phyloP scores from a whole-genome alignment of 345 rosid genomes.

The Sonneratia caseolaris region DNA sequence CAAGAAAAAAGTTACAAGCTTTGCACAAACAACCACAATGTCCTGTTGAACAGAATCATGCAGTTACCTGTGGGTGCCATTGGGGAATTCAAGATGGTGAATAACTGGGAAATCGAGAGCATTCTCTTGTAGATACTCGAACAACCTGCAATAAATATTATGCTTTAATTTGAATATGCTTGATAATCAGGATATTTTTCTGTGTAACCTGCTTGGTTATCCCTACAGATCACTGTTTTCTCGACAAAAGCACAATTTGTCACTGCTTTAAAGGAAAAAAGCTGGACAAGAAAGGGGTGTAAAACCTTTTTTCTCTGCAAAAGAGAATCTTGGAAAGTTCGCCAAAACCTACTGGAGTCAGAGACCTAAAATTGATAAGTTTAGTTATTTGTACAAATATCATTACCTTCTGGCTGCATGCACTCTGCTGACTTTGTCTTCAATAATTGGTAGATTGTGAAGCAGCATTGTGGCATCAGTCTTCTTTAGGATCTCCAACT shows the following conservation, averaged over 20 bases:
- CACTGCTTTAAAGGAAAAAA: not conserved
- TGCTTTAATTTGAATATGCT: not conserved
- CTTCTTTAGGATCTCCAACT: conserved; percentile 65
- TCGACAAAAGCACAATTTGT: no score
- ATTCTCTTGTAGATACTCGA: conserved; percentile 71
- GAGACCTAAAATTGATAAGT: not conserved
- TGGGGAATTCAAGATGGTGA: conserved; percentile 83
- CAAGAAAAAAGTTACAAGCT: conserved; percentile 12
- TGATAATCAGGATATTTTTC: not conserved
- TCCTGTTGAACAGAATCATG: conserved; percentile 2
- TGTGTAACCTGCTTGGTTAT: no score
- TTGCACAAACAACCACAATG: not conserved
- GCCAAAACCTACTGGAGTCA: not conserved
- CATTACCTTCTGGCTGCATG: conserved; percentile 93
- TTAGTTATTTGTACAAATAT: not conserved
- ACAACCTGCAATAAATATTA: conserved; percentile 37
- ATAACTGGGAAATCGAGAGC: conserved; percentile 67
- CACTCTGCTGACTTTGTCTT: conserved; percentile 75
- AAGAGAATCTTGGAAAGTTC: not conserved
- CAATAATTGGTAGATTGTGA: conserved; percentile 61
- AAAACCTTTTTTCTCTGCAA: not conserved
- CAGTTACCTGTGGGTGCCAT: conserved; percentile 57
- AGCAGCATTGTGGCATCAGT: conserved; percentile 72
- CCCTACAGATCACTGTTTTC: no score
- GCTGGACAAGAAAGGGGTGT: not conserved